Evolutionary conservation across 257 asterid species (phyloP).

Genomic region (Solanum bulbocastanum): DNA sequence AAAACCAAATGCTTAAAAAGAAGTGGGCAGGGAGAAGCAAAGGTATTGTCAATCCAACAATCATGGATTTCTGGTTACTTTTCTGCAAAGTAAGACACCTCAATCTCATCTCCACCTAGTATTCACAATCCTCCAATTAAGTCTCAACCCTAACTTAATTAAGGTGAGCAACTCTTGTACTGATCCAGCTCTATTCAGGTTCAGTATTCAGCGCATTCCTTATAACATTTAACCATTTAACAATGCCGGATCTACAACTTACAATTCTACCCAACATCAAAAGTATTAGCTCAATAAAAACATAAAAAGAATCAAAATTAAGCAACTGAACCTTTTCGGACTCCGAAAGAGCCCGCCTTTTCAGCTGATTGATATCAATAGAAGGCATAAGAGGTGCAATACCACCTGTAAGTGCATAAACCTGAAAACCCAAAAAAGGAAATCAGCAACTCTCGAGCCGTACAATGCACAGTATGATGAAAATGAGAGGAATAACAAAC

Average conservation of each 20-base stretch:
- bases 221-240: not conserved
- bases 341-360: slow-evolving; percentile 56
- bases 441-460: slow-evolving; percentile 7
- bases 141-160: not conserved
- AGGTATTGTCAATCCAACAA: not conserved
- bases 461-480: not conserved
- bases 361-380: slow-evolving; percentile 64
- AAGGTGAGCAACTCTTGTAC: not conserved
- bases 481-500: slow-evolving; percentile 10
- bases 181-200: not conserved
- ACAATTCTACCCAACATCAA: not conserved
- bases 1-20: not conserved
- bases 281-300: not conserved
- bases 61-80: not conserved
- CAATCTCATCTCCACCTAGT: not conserved
- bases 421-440: slow-evolving; percentile 26
- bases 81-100: not conserved
- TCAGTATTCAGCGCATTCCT: not conserved
- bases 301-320: not conserved
- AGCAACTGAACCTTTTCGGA: slow-evolving; percentile 63
- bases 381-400: slow-evolving; percentile 87
- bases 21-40: not conserved
- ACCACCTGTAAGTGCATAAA: slow-evolving; percentile 94
- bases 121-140: not conserved
- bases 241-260: not conserved